Evolutionary conservation across 306 rosid species (phyloP), one percentile per base, ranked within the genome.

Genomic region (Prunus davidiana): DNA sequence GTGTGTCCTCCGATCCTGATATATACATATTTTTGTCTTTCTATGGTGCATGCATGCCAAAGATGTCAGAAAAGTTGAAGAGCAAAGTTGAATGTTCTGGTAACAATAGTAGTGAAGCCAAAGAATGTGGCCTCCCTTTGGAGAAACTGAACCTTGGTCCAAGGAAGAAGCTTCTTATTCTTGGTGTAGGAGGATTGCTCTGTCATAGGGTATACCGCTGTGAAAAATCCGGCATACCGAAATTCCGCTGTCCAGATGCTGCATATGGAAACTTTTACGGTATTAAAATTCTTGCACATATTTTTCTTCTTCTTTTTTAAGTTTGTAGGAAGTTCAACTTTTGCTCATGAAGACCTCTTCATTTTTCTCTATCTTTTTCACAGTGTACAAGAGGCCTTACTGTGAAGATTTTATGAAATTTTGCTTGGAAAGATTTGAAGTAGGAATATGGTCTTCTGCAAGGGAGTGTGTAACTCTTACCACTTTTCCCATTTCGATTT

Each of bases 361-460:
- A 0, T 34, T 34, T 34, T 34, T 1, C 43, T 34, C 2, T 6
- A 6, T 6, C 43, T 6, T 22, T 32, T 56, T 2, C 4, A 82
- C 4, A 82, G 82, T 85, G 56, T 80, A 74, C 58, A 71, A 71
- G 30, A 83, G 87, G 74, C 87, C 87, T 11, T 25, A 70, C 27
- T 73, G 82, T 60, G 86, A 82, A 46, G 83, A 66, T 0, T 82
- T 86, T 28, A 55, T 86, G 64, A 78, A 41, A 68, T 83, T 86
- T 65, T 86, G 85, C 58, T 64, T 81, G 56, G 85, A 81, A 46
- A 83, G 77, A 41, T 86, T 83, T 68, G 82, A 83, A 72, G 84
- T 83, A 22, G 89, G 84, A 30, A 64, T 86, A 71, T 78, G 89
- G 85, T 86, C 85, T 71, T 83, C 87, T 20, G 83, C 87, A 16